These are phyloP conservation scores for Leccinum subtestaceum DNA, from an alignment of 768 basidiomycete species.

Conservation along the genomic window DNA sequence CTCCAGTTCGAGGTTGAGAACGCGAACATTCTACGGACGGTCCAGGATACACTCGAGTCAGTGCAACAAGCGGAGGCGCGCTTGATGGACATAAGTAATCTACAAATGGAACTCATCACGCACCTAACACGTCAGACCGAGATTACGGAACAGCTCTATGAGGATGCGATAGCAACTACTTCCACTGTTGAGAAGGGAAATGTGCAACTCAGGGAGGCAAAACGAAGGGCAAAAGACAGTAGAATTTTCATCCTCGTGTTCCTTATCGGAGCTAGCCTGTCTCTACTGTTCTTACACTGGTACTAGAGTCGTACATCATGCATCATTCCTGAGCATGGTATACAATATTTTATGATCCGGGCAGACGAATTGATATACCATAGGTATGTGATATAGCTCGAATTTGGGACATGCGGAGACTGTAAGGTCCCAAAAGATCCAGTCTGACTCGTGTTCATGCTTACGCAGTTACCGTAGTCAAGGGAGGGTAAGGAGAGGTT, in stretches of 20 bases:
- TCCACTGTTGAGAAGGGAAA: conserved; percentile 89
- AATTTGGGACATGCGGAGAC: background rate
- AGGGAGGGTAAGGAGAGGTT: conserved; percentile 41
- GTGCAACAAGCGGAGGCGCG: conserved; percentile 92
- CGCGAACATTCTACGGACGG: conserved; percentile 75
- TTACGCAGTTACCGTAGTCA: background rate
- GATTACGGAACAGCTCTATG: conserved; percentile 89
- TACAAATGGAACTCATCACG: conserved; percentile 88
- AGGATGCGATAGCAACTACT: conserved; percentile 88
- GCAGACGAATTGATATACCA: background rate
- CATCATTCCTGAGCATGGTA: conserved; percentile 3
- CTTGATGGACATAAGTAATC: conserved; percentile 85
- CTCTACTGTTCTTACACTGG: conserved; percentile 89
- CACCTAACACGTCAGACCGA: conserved; percentile 90
- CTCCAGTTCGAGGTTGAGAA: conserved; percentile 94
- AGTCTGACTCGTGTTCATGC: background rate
- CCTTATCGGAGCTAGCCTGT: conserved; percentile 87
- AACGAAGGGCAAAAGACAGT: conserved; percentile 80
- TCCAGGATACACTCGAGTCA: conserved; percentile 82
- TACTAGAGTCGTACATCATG: conserved; percentile 50
- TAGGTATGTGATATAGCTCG: background rate
- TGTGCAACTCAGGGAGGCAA: conserved; percentile 84
- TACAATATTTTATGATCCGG: conserved; percentile 5
- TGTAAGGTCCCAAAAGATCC: background rate
- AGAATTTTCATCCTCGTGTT: conserved; percentile 90